Percentiles rank a stretch among this genome's conserved stretches.
Conservation (phyloP, 2,329 filamentous ascomycete genomes). For the Pseudonectria foliicola region DNA sequence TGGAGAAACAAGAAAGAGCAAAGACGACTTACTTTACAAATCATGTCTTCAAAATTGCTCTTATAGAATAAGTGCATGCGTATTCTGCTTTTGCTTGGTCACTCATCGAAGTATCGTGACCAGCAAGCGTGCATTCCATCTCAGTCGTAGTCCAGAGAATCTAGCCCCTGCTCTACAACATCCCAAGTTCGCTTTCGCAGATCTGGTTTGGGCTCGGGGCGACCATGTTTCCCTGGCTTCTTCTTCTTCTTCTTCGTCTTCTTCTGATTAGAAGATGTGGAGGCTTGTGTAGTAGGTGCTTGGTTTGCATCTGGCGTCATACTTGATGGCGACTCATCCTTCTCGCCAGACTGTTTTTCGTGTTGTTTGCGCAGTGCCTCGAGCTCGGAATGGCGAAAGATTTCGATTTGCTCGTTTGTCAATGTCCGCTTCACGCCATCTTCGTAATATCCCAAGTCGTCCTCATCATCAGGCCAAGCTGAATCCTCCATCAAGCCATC, state of each 20-base stretch:
- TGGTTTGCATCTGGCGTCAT: slow-evolving; percentile 11
- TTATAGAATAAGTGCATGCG: too few relatives aligned
- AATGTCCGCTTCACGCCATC: slow-evolving; percentile 85
- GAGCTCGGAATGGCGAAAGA: slow-evolving; percentile 85
- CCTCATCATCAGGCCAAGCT: slow-evolving; percentile 45
- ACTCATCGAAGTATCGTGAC: neutral
- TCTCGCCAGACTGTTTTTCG: slow-evolving; percentile 22
- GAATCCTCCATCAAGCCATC: slow-evolving; percentile 24
- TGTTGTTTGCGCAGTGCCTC: slow-evolving; percentile 57
- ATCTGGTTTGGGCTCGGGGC: slow-evolving; percentile 48
- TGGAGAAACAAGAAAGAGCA: slow-evolving; percentile 1
- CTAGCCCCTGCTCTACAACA: slow-evolving; percentile 53
- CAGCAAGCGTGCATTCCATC: neutral
- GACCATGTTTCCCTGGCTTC: slow-evolving; percentile 30
- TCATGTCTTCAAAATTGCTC: too few relatives aligned
- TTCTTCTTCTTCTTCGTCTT: slow-evolving; percentile 31
- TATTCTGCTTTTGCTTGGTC: too few relatives aligned
- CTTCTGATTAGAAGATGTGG: slow-evolving; percentile 16
- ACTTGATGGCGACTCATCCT: slow-evolving; percentile 6
- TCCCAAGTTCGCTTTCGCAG: slow-evolving; percentile 62
- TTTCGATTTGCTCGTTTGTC: slow-evolving; percentile 83
- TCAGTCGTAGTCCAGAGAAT: slow-evolving; percentile 52
- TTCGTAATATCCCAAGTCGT: slow-evolving; percentile 72
- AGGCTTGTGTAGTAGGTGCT: slow-evolving; percentile 4
- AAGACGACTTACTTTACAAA: slow-evolving; percentile 11